These are phyloP conservation scores for Solidago caesia DNA, from an alignment of 129 eudicot species.

Conservation along the genomic window DNA sequence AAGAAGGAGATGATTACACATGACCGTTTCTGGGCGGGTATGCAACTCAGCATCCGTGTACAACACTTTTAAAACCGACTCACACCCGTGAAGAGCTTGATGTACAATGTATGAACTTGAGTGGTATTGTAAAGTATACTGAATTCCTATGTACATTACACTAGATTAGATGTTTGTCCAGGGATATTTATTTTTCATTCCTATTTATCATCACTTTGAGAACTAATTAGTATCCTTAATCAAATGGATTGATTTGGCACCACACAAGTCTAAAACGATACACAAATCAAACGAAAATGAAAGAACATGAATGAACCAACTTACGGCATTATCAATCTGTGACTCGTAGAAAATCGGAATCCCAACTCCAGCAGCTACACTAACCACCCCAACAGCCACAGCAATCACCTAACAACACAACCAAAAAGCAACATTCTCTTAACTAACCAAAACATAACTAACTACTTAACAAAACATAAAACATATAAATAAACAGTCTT, in stretches of 20 bases:
- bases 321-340: slow-evolving; percentile 85
- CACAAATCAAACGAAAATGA: not conserved
- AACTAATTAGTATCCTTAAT: not conserved
- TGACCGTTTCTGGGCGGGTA: too few species aligned
- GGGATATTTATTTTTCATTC: too few species aligned
- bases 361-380: slow-evolving; percentile 88
- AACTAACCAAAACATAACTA: not conserved
- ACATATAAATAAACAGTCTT: not conserved
- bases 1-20: too few species aligned
- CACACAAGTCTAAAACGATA: too few species aligned
- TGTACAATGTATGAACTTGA: too few species aligned
- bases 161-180: too few species aligned
- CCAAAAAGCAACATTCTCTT: slow-evolving; percentile 6
- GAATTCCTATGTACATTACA: too few species aligned
- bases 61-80: too few species aligned
- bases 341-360: slow-evolving; percentile 85
- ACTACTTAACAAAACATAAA: not conserved
- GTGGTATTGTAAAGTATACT: too few species aligned
- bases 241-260: too few species aligned
- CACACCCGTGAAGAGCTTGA: too few species aligned
- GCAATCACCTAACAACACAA: slow-evolving; percentile 58
- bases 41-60: too few species aligned
- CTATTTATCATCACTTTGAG: not conserved
- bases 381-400: slow-evolving; percentile 80
- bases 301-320: slow-evolving; percentile 6